These are phyloP conservation scores for Gyrodon lividus DNA, from an alignment of 768 basidiomycete genomes.

Conservation along the genomic window DNA sequence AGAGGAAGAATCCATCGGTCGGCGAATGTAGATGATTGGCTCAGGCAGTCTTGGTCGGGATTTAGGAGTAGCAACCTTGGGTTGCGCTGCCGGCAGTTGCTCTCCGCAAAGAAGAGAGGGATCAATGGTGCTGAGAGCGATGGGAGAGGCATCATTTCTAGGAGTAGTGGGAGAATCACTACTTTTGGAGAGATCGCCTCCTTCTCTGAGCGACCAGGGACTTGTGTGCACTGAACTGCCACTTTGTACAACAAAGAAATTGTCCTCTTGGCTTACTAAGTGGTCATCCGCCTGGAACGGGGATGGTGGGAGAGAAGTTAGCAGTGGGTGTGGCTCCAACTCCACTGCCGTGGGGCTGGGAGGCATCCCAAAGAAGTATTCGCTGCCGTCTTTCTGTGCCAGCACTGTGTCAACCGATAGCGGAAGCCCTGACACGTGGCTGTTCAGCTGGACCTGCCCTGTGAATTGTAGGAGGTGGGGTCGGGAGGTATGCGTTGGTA, in stretches of 20 bases:
- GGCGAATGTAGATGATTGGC: conserved; percentile 31
- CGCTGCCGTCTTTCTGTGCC: conserved; percentile 4
- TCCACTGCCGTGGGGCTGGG: conserved; percentile 19
- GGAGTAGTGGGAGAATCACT: background rate
- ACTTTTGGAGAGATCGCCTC: background rate
- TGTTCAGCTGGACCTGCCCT: background rate
- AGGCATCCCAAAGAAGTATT: conserved; percentile 29
- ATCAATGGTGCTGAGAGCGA: conserved; percentile 23
- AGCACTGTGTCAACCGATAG: conserved; percentile 8
- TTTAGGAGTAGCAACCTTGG: conserved; percentile 1
- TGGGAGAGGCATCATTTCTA: background rate
- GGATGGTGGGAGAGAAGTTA: background rate
- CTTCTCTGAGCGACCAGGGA: conserved; percentile 12
- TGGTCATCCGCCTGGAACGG: background rate
- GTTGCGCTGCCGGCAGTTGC: background rate
- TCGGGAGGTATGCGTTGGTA: conserved; percentile 8
- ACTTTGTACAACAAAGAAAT: conserved; percentile 2
- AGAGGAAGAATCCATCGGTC: conserved; percentile 22
- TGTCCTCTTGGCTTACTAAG: conserved; percentile 4
- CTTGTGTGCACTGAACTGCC: background rate
- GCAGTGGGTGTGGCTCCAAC: background rate
- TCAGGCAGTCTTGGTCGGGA: conserved; percentile 17
- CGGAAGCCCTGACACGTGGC: conserved; percentile 6
- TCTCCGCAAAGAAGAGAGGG: conserved; percentile 28
- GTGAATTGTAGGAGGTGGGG: conserved; percentile 7